Base-by-base conservation (phyloP, 2,329 filamentous ascomycete genomes). In the Penicillium frequentans region DNA sequence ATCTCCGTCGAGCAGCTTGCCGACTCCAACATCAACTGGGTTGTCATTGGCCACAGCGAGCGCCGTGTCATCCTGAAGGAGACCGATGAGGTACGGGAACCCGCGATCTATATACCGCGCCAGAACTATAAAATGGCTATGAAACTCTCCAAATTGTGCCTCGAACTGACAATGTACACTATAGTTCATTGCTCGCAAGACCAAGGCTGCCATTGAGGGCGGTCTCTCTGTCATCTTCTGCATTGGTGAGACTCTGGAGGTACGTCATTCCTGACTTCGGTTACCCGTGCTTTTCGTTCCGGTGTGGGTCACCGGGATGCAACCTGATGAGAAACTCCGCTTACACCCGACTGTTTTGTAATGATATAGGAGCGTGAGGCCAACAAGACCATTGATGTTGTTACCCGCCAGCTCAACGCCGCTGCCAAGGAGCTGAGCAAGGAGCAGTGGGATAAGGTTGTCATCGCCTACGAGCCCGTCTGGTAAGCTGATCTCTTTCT, bases 401-500 rank as follows among this genome's bases (percentile, higher is more conserved):
- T 79, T 48, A 95, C 90, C 68, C 81, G 80, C 65, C 95, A 99
- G 84, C 86, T 99, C 69, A 84, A 86, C 63, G 92, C 92, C 64
- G 90, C 93, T 64, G 85, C 86, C 55, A 88, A 92, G 76, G 78
- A 81, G 70, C 73, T 81, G 61, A 73, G 68, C 66, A 83, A 89
- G 82, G 81, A 86, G 70, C 90, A 96, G 81, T 99, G 95, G 95
- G 85, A 82, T 72, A 95, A 95, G 83, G 86, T 99, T 64, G 95
- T 99, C 75, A 85, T 99, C 71, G 95, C 95, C 72, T 99, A 99
- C 80, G 95, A 99, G 86, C 95, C 95, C 72, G 96, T 99, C 83
- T 99, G 95, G 93, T 92, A 86, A 75, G 90, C 46, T 21, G 51
- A 13, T 5, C 23, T 7, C 24, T 42, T 13, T 13, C 14, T 19